phyloP scores from a whole-genome alignment of 345 rosid genomes.

The Eucalyptus tenuipes region DNA sequence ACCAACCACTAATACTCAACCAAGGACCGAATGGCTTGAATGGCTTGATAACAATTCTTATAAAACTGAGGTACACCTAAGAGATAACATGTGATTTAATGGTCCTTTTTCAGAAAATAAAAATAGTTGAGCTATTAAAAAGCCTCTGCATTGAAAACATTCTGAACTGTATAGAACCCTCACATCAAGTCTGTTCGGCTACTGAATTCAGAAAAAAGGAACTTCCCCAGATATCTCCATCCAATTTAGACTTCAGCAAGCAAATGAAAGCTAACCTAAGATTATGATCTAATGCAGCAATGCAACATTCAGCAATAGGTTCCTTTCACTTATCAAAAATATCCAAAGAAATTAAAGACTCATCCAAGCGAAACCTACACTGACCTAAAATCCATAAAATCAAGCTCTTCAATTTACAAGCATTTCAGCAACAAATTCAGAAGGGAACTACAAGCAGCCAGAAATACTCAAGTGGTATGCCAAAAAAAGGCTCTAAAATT shows the following conservation, averaged over 20 bases:
- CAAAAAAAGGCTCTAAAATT: not conserved
- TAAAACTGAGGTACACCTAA: not conserved
- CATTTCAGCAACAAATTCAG: not conserved
- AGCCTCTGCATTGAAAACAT: not conserved
- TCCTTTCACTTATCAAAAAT: not conserved
- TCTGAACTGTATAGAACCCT: not conserved
- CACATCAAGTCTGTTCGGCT: not conserved
- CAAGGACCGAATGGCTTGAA: not conserved
- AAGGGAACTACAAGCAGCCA: not conserved
- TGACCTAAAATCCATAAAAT: not conserved
- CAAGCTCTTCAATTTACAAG: not conserved
- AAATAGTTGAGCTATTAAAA: not conserved
- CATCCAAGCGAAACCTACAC: not conserved
- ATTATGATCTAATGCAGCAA: not conserved
- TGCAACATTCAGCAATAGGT: not conserved
- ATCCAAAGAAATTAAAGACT: not conserved
- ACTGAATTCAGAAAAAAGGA: not conserved
- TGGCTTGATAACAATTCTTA: not conserved
- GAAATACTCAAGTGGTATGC: not conserved
- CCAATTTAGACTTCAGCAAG: not conserved
- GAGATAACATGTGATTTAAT: not conserved
- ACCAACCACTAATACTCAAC: not conserved
- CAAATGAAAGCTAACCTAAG: not conserved
- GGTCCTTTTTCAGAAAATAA: not conserved
- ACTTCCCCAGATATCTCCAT: not conserved